Percentiles rank a stretch among this genome's conserved stretches.
These are phyloP conservation scores for Gastrolobium bilobum DNA, from an alignment of 306 rosid genomes.

Conservation along the genomic window DNA sequence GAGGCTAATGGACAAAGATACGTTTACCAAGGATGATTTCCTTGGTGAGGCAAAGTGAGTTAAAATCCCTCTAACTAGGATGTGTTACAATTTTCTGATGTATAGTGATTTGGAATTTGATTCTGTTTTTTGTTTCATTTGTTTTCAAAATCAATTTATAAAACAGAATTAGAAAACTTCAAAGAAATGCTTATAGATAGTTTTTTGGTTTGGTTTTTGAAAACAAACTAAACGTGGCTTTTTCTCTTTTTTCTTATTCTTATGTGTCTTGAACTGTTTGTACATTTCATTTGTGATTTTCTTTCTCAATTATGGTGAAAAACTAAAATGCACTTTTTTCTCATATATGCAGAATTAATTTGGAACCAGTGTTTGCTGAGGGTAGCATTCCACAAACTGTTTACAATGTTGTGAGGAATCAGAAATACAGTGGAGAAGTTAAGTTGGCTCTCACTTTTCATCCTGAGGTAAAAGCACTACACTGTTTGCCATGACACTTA, in stretches of 20 bases:
- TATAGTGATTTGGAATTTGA: neutral
- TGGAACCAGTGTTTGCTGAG: constrained; percentile 48
- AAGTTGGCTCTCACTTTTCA: constrained; percentile 52
- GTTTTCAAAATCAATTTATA: neutral
- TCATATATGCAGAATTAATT: constrained; percentile 42
- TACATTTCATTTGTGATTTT: neutral
- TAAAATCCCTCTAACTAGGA: neutral
- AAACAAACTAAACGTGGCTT: neutral
- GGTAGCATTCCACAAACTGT: constrained; percentile 48
- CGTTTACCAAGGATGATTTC: constrained; percentile 48
- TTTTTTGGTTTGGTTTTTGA: too few species aligned
- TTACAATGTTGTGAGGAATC: constrained; percentile 51
- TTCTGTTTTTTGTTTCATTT: neutral
- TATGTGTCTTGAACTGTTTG: neutral
- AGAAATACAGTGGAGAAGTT: constrained; percentile 53
- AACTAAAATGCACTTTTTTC: neutral
- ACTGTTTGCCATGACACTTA: neutral
- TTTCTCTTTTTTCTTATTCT: neutral
- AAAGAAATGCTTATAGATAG: too few species aligned
- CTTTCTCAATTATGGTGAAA: neutral
- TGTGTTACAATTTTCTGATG: neutral
- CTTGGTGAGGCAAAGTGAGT: constrained; percentile 56
- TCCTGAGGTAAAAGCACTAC: constrained; percentile 44
- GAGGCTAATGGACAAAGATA: constrained; percentile 55
- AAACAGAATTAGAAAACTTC: neutral